Conservation (phyloP, 257 asterid genomes). For the Ehretia macrophylla region DNA sequence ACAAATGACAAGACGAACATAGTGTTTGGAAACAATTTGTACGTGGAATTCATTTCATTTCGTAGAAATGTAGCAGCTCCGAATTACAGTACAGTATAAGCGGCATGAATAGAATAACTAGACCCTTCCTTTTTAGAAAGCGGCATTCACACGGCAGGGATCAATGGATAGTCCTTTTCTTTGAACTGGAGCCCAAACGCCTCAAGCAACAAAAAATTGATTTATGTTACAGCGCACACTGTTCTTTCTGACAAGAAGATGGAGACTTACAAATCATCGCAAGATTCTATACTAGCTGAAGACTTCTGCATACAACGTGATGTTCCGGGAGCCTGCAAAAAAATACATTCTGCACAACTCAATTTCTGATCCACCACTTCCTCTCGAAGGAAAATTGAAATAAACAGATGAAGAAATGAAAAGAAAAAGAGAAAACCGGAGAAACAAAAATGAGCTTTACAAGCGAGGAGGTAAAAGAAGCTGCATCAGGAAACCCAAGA, state of each 20-base stretch:
- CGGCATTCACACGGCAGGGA: background rate
- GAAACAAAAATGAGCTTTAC: too few species aligned
- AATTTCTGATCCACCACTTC: background rate
- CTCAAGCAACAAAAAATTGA: constrained; percentile 22
- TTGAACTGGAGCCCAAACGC: constrained; percentile 58
- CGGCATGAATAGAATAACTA: constrained; percentile 4
- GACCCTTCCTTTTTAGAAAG: constrained; percentile 3
- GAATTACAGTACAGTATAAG: constrained; percentile 17
- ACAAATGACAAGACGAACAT: constrained; percentile 22
- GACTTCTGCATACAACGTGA: constrained; percentile 52
- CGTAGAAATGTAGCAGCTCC: constrained; percentile 16
- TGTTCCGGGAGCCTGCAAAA: constrained; percentile 53
- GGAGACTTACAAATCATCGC: constrained; percentile 64
- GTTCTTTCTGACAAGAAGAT: background rate
- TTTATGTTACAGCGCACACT: background rate
- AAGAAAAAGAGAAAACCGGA: too few species aligned
- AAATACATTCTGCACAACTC: background rate
- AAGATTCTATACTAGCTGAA: constrained; percentile 52
- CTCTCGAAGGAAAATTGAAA: too few species aligned
- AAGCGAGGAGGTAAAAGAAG: too few species aligned
- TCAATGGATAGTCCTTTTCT: constrained; percentile 47
- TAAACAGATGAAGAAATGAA: too few species aligned
- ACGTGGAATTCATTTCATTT: too few species aligned
- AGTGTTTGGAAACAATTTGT: too few species aligned
- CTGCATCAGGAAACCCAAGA: too few species aligned